Conservation (phyloP, 495 filamentous ascomycete genomes). For the Alectoria sarmentosa region DNA sequence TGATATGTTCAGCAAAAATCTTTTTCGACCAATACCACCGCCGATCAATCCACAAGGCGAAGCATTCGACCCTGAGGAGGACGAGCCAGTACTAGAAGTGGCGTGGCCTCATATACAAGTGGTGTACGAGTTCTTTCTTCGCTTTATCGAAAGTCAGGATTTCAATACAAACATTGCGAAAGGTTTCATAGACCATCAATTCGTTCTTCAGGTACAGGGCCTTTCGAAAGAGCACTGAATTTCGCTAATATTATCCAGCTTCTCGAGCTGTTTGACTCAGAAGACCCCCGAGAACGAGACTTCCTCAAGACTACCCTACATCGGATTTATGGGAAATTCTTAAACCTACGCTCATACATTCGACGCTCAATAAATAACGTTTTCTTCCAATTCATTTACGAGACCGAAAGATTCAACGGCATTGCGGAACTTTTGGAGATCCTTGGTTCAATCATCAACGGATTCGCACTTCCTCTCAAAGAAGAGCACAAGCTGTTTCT, state of each 20-base stretch:
- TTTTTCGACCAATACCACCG: constrained; percentile 94
- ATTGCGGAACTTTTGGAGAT: constrained; percentile 97
- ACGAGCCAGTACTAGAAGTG: constrained; percentile 96
- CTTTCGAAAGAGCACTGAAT: not conserved
- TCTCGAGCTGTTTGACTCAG: constrained; percentile 97
- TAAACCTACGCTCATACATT: constrained; percentile 96
- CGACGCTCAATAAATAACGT: constrained; percentile 99
- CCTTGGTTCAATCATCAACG: constrained; percentile 97
- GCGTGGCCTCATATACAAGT: constrained; percentile 99
- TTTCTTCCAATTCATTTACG: constrained; percentile 99
- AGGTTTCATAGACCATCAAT: constrained; percentile 94
- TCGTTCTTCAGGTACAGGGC: constrained; percentile 72
- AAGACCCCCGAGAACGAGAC: constrained; percentile 94
- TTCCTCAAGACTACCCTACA: constrained; percentile 98
- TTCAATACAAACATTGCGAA: constrained; percentile 99
- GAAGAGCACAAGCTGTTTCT: constrained; percentile 99
- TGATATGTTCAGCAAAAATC: constrained; percentile 98
- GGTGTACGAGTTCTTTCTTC: constrained; percentile 97
- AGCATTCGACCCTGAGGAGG: constrained; percentile 97
- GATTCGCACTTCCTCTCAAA: constrained; percentile 93
- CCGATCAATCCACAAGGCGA: constrained; percentile 97
- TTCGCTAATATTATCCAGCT: constrained; percentile 43
- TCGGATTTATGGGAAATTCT: constrained; percentile 98
- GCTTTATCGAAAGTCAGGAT: constrained; percentile 99
- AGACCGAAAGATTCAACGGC: constrained; percentile 97